These are phyloP conservation scores for Monilinia polystroma DNA, from an alignment of 2,329 filamentous ascomycete genomes.

Conservation along the genomic window DNA sequence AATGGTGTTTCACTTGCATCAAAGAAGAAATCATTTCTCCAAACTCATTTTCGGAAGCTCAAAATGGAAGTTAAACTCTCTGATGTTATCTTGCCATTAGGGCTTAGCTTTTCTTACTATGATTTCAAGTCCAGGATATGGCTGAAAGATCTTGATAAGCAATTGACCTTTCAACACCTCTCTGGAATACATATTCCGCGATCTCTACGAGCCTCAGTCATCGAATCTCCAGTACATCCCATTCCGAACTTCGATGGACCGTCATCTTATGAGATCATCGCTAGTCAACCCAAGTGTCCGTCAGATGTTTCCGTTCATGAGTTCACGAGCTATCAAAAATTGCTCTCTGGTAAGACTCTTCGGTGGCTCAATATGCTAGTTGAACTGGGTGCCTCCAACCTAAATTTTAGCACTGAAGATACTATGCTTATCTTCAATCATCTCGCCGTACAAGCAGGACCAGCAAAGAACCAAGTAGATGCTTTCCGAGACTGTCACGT, in stretches of 20 bases:
- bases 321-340: slow-evolving; percentile 47
- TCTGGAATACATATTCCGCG: too few relatives aligned
- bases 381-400: slow-evolving; percentile 51
- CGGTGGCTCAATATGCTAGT: slow-evolving; percentile 51
- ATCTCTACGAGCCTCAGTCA: too few relatives aligned
- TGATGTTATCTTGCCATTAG: too few relatives aligned
- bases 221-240: too few relatives aligned
- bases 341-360: slow-evolving; percentile 46
- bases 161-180: too few relatives aligned
- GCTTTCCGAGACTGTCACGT: slow-evolving; percentile 49
- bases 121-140: too few relatives aligned
- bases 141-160: too few relatives aligned
- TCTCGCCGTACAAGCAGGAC: slow-evolving; percentile 56
- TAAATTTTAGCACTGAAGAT: slow-evolving; percentile 59
- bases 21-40: too few relatives aligned
- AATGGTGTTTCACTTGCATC: too few relatives aligned
- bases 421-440: slow-evolving; percentile 52
- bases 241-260: slow-evolving; percentile 34
- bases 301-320: slow-evolving; percentile 49
- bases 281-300: slow-evolving; percentile 49
- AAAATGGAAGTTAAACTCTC: too few relatives aligned
- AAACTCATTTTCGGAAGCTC: too few relatives aligned
- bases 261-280: slow-evolving; percentile 46
- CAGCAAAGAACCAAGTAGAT: slow-evolving; percentile 37
- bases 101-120: too few relatives aligned